Evolutionary conservation across 495 filamentous ascomycete genomes (phyloP).

Genomic region (Chaetomium tenue): DNA sequence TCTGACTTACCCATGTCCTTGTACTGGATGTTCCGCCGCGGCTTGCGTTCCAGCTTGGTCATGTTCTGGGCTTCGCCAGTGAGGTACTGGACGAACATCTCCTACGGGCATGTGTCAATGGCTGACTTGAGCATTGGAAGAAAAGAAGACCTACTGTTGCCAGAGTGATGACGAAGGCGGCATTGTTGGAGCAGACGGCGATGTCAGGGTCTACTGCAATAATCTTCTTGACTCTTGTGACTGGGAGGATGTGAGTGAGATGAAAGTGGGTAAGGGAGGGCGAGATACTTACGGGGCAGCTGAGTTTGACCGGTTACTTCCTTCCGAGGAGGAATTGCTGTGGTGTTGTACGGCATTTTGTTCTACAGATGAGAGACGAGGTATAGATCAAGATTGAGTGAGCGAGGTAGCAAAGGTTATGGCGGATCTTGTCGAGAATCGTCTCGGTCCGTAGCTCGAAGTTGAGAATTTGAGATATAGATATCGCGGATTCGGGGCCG

Average conservation of each 20-base stretch:
- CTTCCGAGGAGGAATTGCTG: constrained; percentile 71
- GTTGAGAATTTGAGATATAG: background rate
- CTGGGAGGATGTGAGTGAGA: constrained; percentile 46
- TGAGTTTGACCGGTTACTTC: constrained; percentile 82
- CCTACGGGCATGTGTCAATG: constrained; percentile 48
- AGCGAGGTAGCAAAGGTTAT: background rate
- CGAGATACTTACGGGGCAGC: constrained; percentile 68
- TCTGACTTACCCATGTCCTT: constrained; percentile 70
- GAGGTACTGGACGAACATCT: constrained; percentile 95
- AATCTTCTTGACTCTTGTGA: constrained; percentile 91
- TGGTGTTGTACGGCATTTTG: constrained; percentile 85
- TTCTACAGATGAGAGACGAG: background rate
- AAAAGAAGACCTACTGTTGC: constrained; percentile 62
- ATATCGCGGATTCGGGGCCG: background rate
- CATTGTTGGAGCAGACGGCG: constrained; percentile 79
- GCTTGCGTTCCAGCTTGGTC: constrained; percentile 85
- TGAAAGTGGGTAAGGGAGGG: background rate
- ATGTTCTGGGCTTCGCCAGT: constrained; percentile 82
- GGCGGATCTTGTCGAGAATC: background rate
- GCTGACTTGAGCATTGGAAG: background rate
- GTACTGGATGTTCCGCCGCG: constrained; percentile 92
- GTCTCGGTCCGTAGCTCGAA: background rate
- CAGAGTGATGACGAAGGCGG: constrained; percentile 89
- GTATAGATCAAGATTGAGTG: background rate
- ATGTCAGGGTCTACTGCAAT: constrained; percentile 85